A percentile compares a stretch with the other conserved stretches of the same genome.
Evolutionary conservation across 176 grass and related monocot species (phyloP).

Genomic region (Microstegium vimineum): DNA sequence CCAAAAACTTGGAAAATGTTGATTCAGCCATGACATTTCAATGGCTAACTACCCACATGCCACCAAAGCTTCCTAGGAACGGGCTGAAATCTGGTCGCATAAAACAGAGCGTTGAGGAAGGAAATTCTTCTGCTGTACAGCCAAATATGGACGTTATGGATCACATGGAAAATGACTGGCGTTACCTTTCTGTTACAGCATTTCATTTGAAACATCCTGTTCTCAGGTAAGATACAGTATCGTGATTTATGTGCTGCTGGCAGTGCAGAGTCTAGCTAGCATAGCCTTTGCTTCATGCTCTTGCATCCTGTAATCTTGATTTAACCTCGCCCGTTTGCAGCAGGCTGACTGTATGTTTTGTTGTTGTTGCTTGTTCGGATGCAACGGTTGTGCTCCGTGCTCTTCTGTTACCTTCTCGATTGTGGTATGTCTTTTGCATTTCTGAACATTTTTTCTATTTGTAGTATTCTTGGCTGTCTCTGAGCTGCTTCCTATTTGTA

Average conservation of each 20-base stretch:
- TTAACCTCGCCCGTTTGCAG: constrained; percentile 17
- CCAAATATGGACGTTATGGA: constrained; percentile 28
- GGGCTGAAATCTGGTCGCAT: constrained; percentile 19
- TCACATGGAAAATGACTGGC: constrained; percentile 91
- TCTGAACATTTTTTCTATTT: constrained; percentile 3
- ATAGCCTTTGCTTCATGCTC: background rate
- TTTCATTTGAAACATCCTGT: constrained; percentile 72
- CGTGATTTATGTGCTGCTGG: constrained; percentile 4
- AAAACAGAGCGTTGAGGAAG: constrained; percentile 25
- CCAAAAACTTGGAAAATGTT: constrained; percentile 11
- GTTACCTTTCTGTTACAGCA: constrained; percentile 93
- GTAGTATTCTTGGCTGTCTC: background rate
- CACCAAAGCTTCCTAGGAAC: constrained; percentile 47
- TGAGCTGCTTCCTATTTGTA: constrained; percentile 33
- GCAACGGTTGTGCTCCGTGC: constrained; percentile 71
- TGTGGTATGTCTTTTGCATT: constrained; percentile 60
- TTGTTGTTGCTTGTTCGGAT: constrained; percentile 86
- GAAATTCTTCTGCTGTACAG: constrained; percentile 20
- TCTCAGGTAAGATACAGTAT: constrained; percentile 45
- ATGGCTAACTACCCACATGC: constrained; percentile 89
- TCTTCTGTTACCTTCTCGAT: constrained; percentile 87
- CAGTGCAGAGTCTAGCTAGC: background rate
- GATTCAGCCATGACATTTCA: constrained; percentile 57
- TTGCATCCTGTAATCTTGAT: constrained; percentile 23
- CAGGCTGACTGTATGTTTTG: constrained; percentile 83